Evolutionary conservation across 306 rosid genomes (phyloP).

Genomic region (Cucumis sativus): Cucumber_9930_V3 NC_026660.2:4716001-4716500

Average conservation of each 20-base stretch:
- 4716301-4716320: background rate
- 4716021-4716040: background rate
- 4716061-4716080: background rate
- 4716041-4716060: background rate
- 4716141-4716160: background rate
- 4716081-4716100: background rate
- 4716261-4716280: too few species aligned
- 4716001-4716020: background rate
- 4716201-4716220: background rate
- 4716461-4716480: constrained; percentile 18
- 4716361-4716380: background rate
- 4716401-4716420: background rate
- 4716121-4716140: background rate
- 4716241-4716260: background rate
- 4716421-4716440: constrained; percentile 24
- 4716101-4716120: background rate
- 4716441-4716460: constrained; percentile 22
- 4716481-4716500: constrained; percentile 24
- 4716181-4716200: background rate
- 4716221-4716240: background rate
- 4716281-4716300: background rate
- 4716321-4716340: background rate
- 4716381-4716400: background rate
- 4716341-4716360: background rate
- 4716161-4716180: background rate